Evolutionary conservation across 176 grass and related monocot genomes (phyloP).

Genomic region (Saccharum officinarum): DNA sequence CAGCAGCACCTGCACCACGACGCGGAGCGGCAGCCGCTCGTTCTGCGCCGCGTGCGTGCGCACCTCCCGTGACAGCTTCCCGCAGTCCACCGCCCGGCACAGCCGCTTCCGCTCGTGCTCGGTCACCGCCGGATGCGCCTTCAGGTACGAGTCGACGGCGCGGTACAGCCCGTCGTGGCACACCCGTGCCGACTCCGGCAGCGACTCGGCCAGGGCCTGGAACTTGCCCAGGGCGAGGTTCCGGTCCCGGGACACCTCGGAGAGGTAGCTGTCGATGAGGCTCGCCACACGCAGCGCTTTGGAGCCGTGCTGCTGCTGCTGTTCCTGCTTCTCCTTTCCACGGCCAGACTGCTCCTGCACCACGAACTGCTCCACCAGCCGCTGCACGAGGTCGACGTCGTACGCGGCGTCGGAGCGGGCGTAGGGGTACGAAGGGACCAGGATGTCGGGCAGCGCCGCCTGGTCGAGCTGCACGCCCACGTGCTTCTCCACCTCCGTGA

Average conservation of each 20-base stretch:
- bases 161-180: slow-evolving; percentile 91
- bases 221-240: slow-evolving; percentile 85
- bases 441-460: slow-evolving; percentile 56
- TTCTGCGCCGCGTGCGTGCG: slow-evolving; percentile 89
- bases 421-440: slow-evolving; percentile 60
- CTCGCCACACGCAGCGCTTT: slow-evolving; percentile 59
- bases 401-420: slow-evolving; percentile 67
- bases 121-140: slow-evolving; percentile 78
- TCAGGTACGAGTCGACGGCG: slow-evolving; percentile 91
- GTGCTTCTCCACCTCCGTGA: slow-evolving; percentile 81
- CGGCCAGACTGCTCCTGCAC: slow-evolving; percentile 66
- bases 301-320: not conserved
- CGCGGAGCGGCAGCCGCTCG: slow-evolving; percentile 86
- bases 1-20: slow-evolving; percentile 91
- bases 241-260: slow-evolving; percentile 88
- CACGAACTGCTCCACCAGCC: slow-evolving; percentile 88
- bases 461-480: slow-evolving; percentile 93
- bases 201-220: slow-evolving; percentile 81
- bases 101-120: slow-evolving; percentile 92
- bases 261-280: slow-evolving; percentile 83
- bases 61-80: slow-evolving; percentile 88
- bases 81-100: slow-evolving; percentile 92
- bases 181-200: slow-evolving; percentile 64
- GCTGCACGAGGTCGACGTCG: slow-evolving; percentile 91
- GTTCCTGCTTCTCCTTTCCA: not conserved